Conservation (phyloP, 768 basidiomycete species). For the Pisolithus albus region DNA sequence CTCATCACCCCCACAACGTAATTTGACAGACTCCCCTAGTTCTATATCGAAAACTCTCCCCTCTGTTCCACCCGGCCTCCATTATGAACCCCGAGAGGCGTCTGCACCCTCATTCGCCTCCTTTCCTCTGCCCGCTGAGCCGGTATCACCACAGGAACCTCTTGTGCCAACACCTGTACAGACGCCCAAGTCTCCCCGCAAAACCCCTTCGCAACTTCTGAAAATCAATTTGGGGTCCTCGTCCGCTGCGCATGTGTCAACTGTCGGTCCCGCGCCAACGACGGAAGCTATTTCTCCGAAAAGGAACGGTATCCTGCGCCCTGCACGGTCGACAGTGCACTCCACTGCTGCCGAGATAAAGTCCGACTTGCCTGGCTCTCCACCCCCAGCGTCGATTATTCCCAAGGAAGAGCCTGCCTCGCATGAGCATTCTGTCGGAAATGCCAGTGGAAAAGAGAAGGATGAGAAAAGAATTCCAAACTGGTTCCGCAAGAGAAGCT, state of each 20-base stretch:
- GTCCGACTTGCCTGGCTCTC: neutral
- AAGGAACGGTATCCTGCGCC: conserved; percentile 18
- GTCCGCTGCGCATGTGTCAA: conserved; percentile 1
- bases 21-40: conserved; percentile 21
- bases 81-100: conserved; percentile 17
- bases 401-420: conserved; percentile 20
- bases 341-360: conserved; percentile 14
- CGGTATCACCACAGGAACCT: conserved; percentile 14
- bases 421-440: conserved; percentile 25
- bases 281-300: conserved; percentile 16
- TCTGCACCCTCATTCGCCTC: conserved; percentile 10
- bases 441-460: conserved; percentile 25
- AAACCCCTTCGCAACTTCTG: conserved; percentile 11
- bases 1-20: conserved; percentile 9
- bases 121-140: conserved; percentile 16
- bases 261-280: conserved; percentile 10
- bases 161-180: conserved; percentile 2
- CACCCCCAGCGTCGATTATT: conserved; percentile 13
- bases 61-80: conserved; percentile 34
- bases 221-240: conserved; percentile 13
- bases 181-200: conserved; percentile 20
- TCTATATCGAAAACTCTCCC: conserved; percentile 19
- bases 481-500: conserved; percentile 26
- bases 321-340: conserved; percentile 15
- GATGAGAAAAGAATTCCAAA: conserved; percentile 35